Base-by-base conservation (phyloP, 306 rosid species). In the Vigna unguiculata region DNA sequence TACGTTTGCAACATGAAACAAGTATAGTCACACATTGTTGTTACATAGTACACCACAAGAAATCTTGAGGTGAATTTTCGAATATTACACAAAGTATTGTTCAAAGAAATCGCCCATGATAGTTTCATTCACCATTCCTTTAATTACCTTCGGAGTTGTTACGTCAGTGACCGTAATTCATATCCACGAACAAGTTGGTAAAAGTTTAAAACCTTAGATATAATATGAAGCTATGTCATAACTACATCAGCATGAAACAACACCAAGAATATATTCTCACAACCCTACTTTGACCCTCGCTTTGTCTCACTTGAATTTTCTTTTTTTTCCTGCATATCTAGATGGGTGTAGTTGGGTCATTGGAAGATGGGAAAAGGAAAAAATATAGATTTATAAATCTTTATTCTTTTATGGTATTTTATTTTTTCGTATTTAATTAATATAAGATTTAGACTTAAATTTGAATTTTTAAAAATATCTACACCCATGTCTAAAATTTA, bases 211-310 rank as follows among this genome's bases (percentile, higher is more conserved):
- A 16, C 54, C 76, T 16, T 40, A 65, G 34, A 72, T 72, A 48
- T 78, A 32, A 4, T 69, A 17, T 32, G 16, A n/a, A 40, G 41
- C 17, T 3, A 16, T 53, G 58, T 32, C 72, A 66, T 72, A 58
- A 71, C 25, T 65, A 22, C 25, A 41, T 36, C 38, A 66, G 59
- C 71, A 57, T 28, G 47, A 53, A 34, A 68, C 47, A 75, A 75
- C 11, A 75, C 11, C 47, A 64, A 30, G 17, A 72, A 78, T 40
- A 38, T 38, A 40, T 80, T 66, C 73, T 64, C 70, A 66, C 53
- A 45, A 8, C 52, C 69, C 69, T 65, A 54, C 43, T 4, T 76
- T 69, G 85, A 84, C 76, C 84, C 69, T 75, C 17, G 9, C 30
- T 7, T 12, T 22, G 69, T 53, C 38, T 54, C 55, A 24, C 7